A percentile compares a stretch with the other conserved stretches of the same genome.
Conservation (phyloP, 805 yeast genomes). For the Jamesozyma gamospora region DNA sequence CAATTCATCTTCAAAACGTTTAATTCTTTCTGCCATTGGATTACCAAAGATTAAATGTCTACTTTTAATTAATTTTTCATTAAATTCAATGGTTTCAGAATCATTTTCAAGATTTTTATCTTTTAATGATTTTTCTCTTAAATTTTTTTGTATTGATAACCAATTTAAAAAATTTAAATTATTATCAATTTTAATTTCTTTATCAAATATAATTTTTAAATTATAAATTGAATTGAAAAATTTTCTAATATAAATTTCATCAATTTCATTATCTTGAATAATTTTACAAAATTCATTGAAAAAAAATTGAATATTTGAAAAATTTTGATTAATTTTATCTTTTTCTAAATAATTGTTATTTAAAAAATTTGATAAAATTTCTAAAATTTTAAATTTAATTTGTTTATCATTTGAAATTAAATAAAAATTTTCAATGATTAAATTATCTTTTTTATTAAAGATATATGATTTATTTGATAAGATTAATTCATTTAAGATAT, state of each 20-base stretch:
- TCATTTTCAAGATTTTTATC: conserved; percentile 24
- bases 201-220: conserved; percentile 26
- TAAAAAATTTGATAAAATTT: conserved; percentile 18
- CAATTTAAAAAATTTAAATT: conserved; percentile 46
- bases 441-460: conserved; percentile 10
- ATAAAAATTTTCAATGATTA: conserved; percentile 13
- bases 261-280: conserved; percentile 20
- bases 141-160: conserved; percentile 42
- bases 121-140: conserved; percentile 15
- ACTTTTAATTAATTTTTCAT: conserved; percentile 33
- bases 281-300: conserved; percentile 17
- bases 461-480: conserved; percentile 5
- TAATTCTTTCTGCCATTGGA: conserved; percentile 52
- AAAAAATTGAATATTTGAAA: conserved; percentile 17
- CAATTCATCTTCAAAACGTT: conserved; percentile 29
- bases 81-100: conserved; percentile 28
- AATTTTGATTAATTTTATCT: conserved; percentile 4
- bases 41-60: conserved; percentile 74
- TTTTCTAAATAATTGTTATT: conserved; percentile 8
- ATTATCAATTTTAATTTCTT: conserved; percentile 28
- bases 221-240: conserved; percentile 33
- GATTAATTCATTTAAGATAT: conserved; percentile 22
- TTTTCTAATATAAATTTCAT: conserved; percentile 34
- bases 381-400: conserved; percentile 22
- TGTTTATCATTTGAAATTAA: conserved; percentile 13